phyloP scores from a whole-genome alignment of 768 basidiomycete species.

The Kwoniella bestiolae region DNA sequence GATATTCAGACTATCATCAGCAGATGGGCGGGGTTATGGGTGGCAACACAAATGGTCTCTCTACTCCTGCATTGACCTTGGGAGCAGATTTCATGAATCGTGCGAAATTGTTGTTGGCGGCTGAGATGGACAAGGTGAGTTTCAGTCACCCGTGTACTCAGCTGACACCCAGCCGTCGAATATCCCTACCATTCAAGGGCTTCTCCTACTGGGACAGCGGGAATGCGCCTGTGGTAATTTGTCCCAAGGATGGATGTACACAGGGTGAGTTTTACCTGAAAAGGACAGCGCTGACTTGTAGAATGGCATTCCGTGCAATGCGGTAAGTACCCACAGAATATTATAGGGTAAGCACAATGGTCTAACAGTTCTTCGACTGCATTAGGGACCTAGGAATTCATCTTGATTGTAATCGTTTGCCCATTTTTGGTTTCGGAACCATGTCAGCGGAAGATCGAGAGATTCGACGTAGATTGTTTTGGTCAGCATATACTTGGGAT shows the following conservation, averaged over 20 bases:
- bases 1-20: slow-evolving; percentile 22
- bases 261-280: slow-evolving; percentile 19
- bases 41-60: not conserved
- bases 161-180: slow-evolving; percentile 25
- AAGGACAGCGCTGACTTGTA: slow-evolving; percentile 14
- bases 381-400: slow-evolving; percentile 34
- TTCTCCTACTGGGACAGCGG: slow-evolving; percentile 30
- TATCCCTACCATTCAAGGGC: slow-evolving; percentile 32
- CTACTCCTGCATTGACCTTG: slow-evolving; percentile 7
- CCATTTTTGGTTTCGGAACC: slow-evolving; percentile 36
- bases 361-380: not conserved
- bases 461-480: slow-evolving; percentile 33
- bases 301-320: slow-evolving; percentile 34
- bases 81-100: slow-evolving; percentile 23
- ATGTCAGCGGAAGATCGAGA: slow-evolving; percentile 32
- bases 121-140: slow-evolving; percentile 35
- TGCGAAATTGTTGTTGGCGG: slow-evolving; percentile 25
- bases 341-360: not conserved
- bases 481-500: slow-evolving; percentile 37
- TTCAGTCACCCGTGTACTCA: too few relatives aligned
- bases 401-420: slow-evolving; percentile 28
- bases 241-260: slow-evolving; percentile 35
- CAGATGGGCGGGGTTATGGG: slow-evolving; percentile 1
- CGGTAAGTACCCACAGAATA: slow-evolving; percentile 10
- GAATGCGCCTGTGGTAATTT: slow-evolving; percentile 30